phyloP scores from a whole-genome alignment of 108 stramenopile species.

The Skeletonema tropicum region DNA sequence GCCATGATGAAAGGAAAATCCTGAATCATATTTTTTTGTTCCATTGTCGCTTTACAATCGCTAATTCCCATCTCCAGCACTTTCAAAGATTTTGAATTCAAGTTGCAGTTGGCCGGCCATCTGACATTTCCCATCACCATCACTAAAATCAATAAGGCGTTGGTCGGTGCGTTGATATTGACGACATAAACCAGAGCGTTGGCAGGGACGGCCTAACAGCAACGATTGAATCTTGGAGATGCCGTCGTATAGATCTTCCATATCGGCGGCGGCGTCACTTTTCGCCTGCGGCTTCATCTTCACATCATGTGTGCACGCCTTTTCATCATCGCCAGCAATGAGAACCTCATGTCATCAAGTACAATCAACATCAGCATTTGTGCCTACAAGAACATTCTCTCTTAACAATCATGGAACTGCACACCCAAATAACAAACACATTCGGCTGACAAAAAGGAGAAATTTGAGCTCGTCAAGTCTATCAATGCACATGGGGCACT shows the following conservation, averaged over 20 bases:
- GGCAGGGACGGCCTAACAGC: too few species aligned
- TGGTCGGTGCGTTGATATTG: too few species aligned
- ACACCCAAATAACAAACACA: neutral
- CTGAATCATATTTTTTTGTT: too few species aligned
- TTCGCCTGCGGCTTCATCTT: neutral
- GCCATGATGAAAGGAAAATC: too few species aligned
- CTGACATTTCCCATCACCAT: too few species aligned
- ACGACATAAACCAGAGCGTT: too few species aligned
- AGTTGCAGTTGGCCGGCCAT: too few species aligned
- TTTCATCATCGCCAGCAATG: neutral
- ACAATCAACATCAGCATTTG: neutral
- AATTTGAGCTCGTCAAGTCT: conserved; percentile 5
- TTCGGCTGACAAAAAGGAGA: neutral
- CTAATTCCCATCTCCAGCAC: too few species aligned
- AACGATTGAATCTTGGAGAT: neutral
- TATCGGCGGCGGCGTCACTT: neutral
- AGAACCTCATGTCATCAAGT: neutral
- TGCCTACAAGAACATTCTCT: neutral
- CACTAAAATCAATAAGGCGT: too few species aligned
- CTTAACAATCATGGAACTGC: neutral
- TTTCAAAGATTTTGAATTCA: too few species aligned
- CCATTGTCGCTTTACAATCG: too few species aligned
- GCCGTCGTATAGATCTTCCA: neutral
- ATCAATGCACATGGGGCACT: conserved; percentile 61
- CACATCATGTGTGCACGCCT: neutral